These are phyloP conservation scores for Asterionellopsis glacialis DNA, from an alignment of 108 stramenopile genomes.

Conservation along the genomic window DNA sequence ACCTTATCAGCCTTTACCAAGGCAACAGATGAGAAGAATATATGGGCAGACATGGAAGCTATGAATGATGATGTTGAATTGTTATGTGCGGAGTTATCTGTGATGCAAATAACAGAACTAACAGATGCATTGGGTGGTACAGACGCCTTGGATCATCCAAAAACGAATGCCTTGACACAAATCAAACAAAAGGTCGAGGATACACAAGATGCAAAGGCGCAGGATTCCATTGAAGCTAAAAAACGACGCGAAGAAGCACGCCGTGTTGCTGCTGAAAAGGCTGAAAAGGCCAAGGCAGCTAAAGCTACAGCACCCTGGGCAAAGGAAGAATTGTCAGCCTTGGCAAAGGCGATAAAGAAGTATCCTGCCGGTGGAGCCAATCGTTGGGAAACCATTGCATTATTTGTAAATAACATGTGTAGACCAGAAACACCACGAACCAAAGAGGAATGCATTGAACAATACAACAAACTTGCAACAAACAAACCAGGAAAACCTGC, in stretches of 20 bases:
- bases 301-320: slow-evolving; percentile 73
- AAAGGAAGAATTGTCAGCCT: slow-evolving; percentile 82
- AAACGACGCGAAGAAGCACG: background rate
- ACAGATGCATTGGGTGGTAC: slow-evolving; percentile 6
- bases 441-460: slow-evolving; percentile 94
- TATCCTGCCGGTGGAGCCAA: slow-evolving; percentile 91
- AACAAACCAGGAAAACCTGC: background rate
- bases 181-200: background rate
- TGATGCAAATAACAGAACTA: background rate
- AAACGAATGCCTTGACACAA: background rate
- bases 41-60: slow-evolving; percentile 3
- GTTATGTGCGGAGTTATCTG: slow-evolving; percentile 5
- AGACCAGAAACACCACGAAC: slow-evolving; percentile 68
- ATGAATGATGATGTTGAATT: slow-evolving; percentile 23
- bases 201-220: background rate
- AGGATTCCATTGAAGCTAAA: background rate
- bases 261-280: background rate
- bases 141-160: background rate
- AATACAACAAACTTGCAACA: slow-evolving; percentile 63
- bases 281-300: slow-evolving; percentile 26
- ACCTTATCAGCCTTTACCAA: slow-evolving; percentile 1
- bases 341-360: slow-evolving; percentile 93
- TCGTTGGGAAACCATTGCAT: slow-evolving; percentile 92
- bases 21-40: background rate
- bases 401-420: slow-evolving; percentile 85